These are phyloP conservation scores for Blastobotrys persicus DNA, from an alignment of 1,139 yeast genomes.

Conservation along the genomic window DNA sequence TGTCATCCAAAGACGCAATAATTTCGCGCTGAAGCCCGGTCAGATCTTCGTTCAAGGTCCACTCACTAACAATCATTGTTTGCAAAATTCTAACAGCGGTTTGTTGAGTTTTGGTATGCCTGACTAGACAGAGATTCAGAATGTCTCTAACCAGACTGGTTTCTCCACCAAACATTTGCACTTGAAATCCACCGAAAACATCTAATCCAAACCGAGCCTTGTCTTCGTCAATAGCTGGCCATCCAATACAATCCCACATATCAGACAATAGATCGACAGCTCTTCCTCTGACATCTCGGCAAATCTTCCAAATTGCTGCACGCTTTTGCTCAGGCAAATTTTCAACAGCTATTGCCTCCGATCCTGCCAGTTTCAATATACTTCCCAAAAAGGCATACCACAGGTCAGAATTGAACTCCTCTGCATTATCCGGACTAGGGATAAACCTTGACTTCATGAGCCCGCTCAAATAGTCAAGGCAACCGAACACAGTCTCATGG, in stretches of 20 bases:
- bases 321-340: constrained; percentile 61
- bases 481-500: constrained; percentile 58
- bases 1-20: constrained; percentile 53
- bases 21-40: constrained; percentile 60
- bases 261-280: constrained; percentile 55
- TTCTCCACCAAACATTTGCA: constrained; percentile 57
- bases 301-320: constrained; percentile 63
- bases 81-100: constrained; percentile 70
- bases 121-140: constrained; percentile 66
- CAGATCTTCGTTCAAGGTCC: constrained; percentile 57
- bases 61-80: constrained; percentile 68
- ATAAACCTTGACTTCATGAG: constrained; percentile 41
- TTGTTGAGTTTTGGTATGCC: constrained; percentile 59
- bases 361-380: constrained; percentile 53
- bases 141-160: constrained; percentile 64
- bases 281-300: constrained; percentile 62
- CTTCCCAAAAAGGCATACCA: constrained; percentile 55
- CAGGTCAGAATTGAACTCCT: constrained; percentile 55
- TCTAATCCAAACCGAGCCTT: constrained; percentile 58
- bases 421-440: constrained; percentile 57
- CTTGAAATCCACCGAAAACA: constrained; percentile 71
- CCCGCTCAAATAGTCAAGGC: constrained; percentile 53
- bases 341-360: constrained; percentile 35
- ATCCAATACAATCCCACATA: constrained; percentile 74
- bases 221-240: constrained; percentile 64